Conservation (phyloP, 257 asterid genomes). For the Nicotiana tabacum region DNA sequence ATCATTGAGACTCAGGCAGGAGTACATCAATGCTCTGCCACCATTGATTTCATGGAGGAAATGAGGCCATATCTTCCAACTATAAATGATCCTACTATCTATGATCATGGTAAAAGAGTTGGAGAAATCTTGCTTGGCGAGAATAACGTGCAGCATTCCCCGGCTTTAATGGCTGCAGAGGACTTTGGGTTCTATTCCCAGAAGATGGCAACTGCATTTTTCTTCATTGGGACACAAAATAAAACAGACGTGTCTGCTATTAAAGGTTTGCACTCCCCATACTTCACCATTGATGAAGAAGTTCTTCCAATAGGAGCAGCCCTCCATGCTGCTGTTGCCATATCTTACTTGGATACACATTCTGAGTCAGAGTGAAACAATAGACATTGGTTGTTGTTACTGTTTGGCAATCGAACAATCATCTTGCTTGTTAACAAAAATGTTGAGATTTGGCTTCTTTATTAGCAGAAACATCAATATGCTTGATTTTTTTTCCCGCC, state of each 20-base stretch:
- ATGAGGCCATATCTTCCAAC: slow-evolving; percentile 58
- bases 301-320: slow-evolving; percentile 80
- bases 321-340: slow-evolving; percentile 76
- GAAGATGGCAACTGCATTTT: slow-evolving; percentile 60
- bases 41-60: slow-evolving; percentile 61
- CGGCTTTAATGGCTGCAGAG: slow-evolving; percentile 65
- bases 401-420: background rate
- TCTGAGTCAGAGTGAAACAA: slow-evolving; percentile 12
- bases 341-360: slow-evolving; percentile 48
- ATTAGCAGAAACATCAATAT: background rate
- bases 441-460: slow-evolving; percentile 1
- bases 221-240: slow-evolving; percentile 47
- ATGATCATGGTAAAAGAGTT: slow-evolving; percentile 55
- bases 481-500: background rate
- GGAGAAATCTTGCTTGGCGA: slow-evolving; percentile 64
- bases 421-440: background rate
- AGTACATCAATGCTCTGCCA: slow-evolving; percentile 62
- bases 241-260: slow-evolving; percentile 25
- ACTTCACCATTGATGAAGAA: slow-evolving; percentile 52
- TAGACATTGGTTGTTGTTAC: background rate
- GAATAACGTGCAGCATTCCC: slow-evolving; percentile 25
- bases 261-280: slow-evolving; percentile 54
- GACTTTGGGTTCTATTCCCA: slow-evolving; percentile 80
- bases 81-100: slow-evolving; percentile 47
- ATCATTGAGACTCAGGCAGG: slow-evolving; percentile 68